Base-by-base conservation (phyloP, 352 stramenopile genomes). In the Phytophthora sansomeana region DNA sequence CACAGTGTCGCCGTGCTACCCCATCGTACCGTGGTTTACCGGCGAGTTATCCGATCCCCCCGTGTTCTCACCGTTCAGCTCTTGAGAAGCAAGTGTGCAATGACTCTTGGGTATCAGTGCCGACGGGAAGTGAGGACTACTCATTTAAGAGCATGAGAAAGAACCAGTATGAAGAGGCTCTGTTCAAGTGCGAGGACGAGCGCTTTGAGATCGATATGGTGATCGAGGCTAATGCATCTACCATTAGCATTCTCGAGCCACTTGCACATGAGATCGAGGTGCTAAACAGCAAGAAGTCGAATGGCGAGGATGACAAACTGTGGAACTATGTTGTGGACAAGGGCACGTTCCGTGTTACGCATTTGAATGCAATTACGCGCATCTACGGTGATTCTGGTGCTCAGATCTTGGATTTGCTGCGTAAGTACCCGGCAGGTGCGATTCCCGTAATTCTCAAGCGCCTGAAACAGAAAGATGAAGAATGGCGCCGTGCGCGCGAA, bases 131-230 rank as follows among this genome's bases (percentile, higher is more conserved):
- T 74, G 98, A 99, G 77, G 97, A 99, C 58, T 99, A 98, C 63
- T 98, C 92, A n/a, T 98, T 97, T 67, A 98, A 97, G 79, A 98
- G 99, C 70, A 99, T 99, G 96, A 93, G 98, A 33, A 98, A 98
- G 62, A 99, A 99, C 72, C 93, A 98, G 60, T 99, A 99, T 70
- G 98, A 99, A 72, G 98, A 99, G 72, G 92, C 94, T 6, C 78
- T 99, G 0, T 99, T 99, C 80, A 97, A 98, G 60, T 99, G 92
- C 59, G 98, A 99, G 80, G 98, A 99, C 75, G 98, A 99, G 74
- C 90, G 97, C 9, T 96, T 96, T 59, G 87, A 96, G 67, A 96
- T 95, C 44, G 88, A 96, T 60, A 96, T 95, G 87, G 87, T 97
- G 19, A 99, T 99, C 63, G 98, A 99, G 51, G 93, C 92, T 1